Evolutionary conservation across 2,329 filamentous ascomycete species (phyloP).

Genomic region (Claviceps paspali): DNA sequence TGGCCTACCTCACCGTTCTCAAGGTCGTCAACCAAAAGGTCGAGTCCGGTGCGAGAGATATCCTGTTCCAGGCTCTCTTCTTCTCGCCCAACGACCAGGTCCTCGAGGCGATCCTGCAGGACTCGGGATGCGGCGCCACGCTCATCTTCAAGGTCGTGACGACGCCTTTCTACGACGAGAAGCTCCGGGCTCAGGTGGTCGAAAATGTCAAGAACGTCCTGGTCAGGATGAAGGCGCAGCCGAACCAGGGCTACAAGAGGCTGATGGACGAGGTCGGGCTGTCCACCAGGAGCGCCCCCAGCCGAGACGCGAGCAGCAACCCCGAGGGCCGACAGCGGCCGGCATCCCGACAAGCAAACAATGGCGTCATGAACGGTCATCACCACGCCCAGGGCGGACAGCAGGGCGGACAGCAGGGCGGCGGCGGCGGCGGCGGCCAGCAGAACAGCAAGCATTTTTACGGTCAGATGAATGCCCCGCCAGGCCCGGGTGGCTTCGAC

Average conservation of each 20-base stretch:
- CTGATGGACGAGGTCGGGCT: slow-evolving; percentile 97
- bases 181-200: slow-evolving; percentile 71
- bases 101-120: slow-evolving; percentile 77
- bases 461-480: slow-evolving; percentile 30
- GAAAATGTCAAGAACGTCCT: slow-evolving; percentile 87
- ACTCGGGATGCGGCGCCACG: slow-evolving; percentile 84
- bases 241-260: slow-evolving; percentile 92
- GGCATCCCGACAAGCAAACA: slow-evolving; percentile 36
- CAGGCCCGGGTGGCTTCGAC: slow-evolving; percentile 31
- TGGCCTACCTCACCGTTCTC: slow-evolving; percentile 88
- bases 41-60: slow-evolving; percentile 81
- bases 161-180: slow-evolving; percentile 92
- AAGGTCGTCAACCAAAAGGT: slow-evolving; percentile 98
- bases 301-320: slow-evolving; percentile 27
- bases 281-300: slow-evolving; percentile 44
- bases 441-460: slow-evolving; percentile 34
- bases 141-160: slow-evolving; percentile 98
- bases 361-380: slow-evolving; percentile 21
- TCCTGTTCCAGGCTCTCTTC: slow-evolving; percentile 80
- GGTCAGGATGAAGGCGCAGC: slow-evolving; percentile 78
- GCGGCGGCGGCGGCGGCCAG: not conserved
- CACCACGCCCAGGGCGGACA: slow-evolving; percentile 25
- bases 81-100: slow-evolving; percentile 77
- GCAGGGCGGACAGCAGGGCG: slow-evolving; percentile 18
- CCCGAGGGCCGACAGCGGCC: slow-evolving; percentile 39